These are phyloP conservation scores for Sporothrix schenckii DNA, from an alignment of 2,329 filamentous ascomycete genomes.

Conservation along the genomic window DNA sequence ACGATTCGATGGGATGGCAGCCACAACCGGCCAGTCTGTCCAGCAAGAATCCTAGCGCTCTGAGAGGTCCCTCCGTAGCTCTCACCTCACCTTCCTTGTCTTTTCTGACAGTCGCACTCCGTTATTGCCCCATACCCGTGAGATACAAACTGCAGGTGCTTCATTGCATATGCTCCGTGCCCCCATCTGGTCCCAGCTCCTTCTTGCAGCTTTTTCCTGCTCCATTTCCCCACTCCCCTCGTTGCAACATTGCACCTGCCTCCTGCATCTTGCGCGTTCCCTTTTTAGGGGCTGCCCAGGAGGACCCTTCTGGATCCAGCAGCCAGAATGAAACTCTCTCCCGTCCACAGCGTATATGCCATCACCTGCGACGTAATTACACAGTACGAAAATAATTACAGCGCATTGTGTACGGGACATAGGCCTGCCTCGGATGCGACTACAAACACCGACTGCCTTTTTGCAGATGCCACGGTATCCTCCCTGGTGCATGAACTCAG, in stretches of 20 bases:
- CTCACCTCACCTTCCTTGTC: not conserved
- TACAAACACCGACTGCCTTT: not conserved
- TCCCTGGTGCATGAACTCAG: not conserved
- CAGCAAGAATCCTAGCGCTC: not conserved
- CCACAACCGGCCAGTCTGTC: not conserved
- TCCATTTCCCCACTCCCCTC: slow-evolving; percentile 2
- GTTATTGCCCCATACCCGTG: not conserved
- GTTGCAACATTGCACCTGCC: slow-evolving; percentile 23
- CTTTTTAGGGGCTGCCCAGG: not conserved
- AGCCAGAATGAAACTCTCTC: not conserved
- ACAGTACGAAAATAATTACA: no score
- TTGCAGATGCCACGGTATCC: not conserved
- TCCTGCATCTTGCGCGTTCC: slow-evolving; percentile 22
- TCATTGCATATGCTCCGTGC: not conserved
- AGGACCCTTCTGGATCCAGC: not conserved
- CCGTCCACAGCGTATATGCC: not conserved
- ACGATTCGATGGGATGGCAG: slow-evolving; percentile 13
- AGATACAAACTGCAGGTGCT: slow-evolving; percentile 11
- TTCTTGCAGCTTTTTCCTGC: not conserved
- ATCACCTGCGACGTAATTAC: not conserved
- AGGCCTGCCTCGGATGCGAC: no score
- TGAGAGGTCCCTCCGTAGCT: not conserved
- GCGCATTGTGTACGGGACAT: no score
- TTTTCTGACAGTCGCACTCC: not conserved
- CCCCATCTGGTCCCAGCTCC: slow-evolving; percentile 16